Evolutionary conservation across 2,329 filamentous ascomycete species (phyloP), one percentile per base, ranked within the genome.

Genomic region (Fusarium tuaranense): DNA sequence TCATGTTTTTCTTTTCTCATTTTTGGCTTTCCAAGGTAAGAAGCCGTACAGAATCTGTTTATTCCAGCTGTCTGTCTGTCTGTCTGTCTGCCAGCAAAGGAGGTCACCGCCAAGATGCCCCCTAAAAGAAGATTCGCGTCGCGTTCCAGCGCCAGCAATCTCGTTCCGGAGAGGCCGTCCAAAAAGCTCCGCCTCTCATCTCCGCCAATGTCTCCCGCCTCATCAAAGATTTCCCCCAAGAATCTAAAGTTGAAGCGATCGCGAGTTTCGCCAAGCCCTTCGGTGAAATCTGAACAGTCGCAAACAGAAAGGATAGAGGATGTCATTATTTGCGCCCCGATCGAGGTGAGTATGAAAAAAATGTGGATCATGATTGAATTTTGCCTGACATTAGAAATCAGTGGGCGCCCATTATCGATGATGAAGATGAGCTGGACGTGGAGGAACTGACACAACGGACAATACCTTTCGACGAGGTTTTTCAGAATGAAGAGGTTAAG

Each of bases 151-250:
- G 32, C 48, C 27, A 32, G 48, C 48, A 53, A 53, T 53, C 48
- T 53, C 48, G 48, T 30, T 32, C 48, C 48, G 25, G 48, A 53
- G 48, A 53, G 48, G 48, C 48, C 48, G 25, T 53, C 48, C 25
- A 53, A 53, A 32, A 53, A 53, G 48, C 48, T 53, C 48, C 48
- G 48, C 48, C 48, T 53, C 48, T 53, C 48, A 53, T 53, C 48
- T 53, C 48, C 48, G 27, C 48, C 48, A 30, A n/a, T 53, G 27
- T 53, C 48, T 53, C 48, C 48, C 18, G 25, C 18, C 48, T 53
- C 48, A 13, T 30, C 48, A 20, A 53, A 32, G 18, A 32, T n/a
- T 30, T 30, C 25, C 18, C 48, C 27, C 6, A 30, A 18, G 27
- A 53, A 53, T n/a, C 48, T 32, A 5, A 53, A 53, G 48, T 53